Base-by-base conservation (phyloP, 495 filamentous ascomycete species). In the Daldinia concentrica region DNA sequence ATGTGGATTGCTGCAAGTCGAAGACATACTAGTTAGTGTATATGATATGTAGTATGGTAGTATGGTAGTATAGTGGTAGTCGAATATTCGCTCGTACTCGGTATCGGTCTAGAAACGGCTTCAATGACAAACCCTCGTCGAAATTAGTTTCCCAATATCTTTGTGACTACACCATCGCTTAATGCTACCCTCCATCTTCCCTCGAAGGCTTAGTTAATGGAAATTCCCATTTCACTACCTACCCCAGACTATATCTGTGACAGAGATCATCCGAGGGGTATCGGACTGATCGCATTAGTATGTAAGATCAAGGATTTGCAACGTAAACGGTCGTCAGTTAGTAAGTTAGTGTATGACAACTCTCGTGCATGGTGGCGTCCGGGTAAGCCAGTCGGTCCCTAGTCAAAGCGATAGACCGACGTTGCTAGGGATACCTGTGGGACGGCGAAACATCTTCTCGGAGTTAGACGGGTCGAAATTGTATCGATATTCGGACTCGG, bases 301-400 rank as follows among this genome's bases (percentile, higher is more conserved):
- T 9, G 17, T 52, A 66, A 27, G 56, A 64, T 27, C n/a, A 55
- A 45, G 37, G 56, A 68, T 54, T 45, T 62, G 6, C 54, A 30
- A 51, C 52, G 1, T 62, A 66, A 30, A 8, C 58, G 50, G 57
- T 11, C 65, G 66, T 62, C 66, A 66, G 52, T 69, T 66, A 58
- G 71, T 62, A 66, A 66, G 52, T 69, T 66, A 58, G 71, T 62
- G 71, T 66, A 62, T 69, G 58, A 39, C 66, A 66, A 17, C 66
- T 55, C 71, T 69, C 66, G 64, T 69, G 71, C 71, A 73, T 62
- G 58, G 56, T 54, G 71, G 62, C 58, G 41, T 50, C 54, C 65
- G 65, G 65, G 64, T 64, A 68, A 62, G 64, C 64, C 64, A 51
- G 41, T 67, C 22, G 19, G 14, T 50, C 45, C 58, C 52, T 52